Base-by-base conservation (phyloP, 2,329 filamentous ascomycete species). In the Macrophomina pseudophaseolina region DNA sequence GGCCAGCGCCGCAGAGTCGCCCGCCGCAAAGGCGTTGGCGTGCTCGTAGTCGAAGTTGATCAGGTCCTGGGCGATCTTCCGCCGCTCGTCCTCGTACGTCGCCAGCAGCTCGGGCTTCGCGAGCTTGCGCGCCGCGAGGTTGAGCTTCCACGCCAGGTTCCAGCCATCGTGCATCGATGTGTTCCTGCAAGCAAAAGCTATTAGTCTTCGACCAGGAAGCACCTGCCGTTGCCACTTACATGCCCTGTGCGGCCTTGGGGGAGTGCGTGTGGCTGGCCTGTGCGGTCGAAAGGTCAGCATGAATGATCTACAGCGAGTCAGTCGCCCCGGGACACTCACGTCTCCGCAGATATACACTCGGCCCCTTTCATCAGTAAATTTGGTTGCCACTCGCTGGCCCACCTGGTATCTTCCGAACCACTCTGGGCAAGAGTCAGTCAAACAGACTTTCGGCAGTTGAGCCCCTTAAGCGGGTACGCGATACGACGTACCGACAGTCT, bases 1-100 rank as follows among this genome's bases (percentile, higher is more conserved):
- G 0, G 88, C 87, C 1, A 92, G 81, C 0, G 86, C 87, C 56
- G 83, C 82, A 14, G 86, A 83, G 69, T 92, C 88, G 38, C 89
- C 89, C 4, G 83, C 84, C 23, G 87, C 84, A 71, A 88, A 78
- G 33, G 83, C 83, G 64, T 81, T 81, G 54, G 82, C 82, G 67
- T 85, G 83, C 68, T 82, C 82, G 66, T 77, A 79, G 70, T 82
- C 80, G 67, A 81, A 81, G 66, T 77, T 74, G 67, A 82, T 80
- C 5, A 82, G 73, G 63, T 82, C 80, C 63, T 81, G 72, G 4
- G 80, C 80, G 38, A 81, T 79, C 66, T 80, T 80, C 65, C 78
- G 75, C 7, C 80, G 75, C 65, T 82, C 80, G 23, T 75, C 70
- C 64, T 81, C 76, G 64, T 82, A 82, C 2, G 76, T 80, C 14